Conservation (phyloP, 1,284 basidiomycete species). For the Apiotrichum gamsii region DNA sequence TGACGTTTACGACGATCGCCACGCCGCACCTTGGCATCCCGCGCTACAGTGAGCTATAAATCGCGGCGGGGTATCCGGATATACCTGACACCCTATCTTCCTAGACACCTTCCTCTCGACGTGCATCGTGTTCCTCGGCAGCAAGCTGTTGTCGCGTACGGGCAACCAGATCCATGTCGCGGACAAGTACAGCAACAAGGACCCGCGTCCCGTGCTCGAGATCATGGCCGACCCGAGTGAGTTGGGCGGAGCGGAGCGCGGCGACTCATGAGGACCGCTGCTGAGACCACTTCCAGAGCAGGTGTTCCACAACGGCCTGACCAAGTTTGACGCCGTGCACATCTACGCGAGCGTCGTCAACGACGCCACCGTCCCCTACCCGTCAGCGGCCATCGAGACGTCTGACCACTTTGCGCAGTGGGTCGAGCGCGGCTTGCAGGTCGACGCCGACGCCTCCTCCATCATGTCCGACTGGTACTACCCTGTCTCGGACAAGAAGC, state of each 20-base stretch:
- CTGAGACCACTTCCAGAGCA: constrained; percentile 50
- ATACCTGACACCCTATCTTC: not conserved
- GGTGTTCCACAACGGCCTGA: constrained; percentile 70
- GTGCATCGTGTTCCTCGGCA: constrained; percentile 58
- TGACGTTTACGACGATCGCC: constrained; percentile 40
- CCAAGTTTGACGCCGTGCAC: constrained; percentile 61
- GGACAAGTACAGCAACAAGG: constrained; percentile 63
- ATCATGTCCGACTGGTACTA: constrained; percentile 17
- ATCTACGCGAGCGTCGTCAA: constrained; percentile 81
- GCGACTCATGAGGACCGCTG: not conserved
- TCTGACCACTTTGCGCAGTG: constrained; percentile 63
- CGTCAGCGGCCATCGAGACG: constrained; percentile 65
- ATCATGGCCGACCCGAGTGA: constrained; percentile 79
- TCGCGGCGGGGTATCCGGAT: too few relatives aligned
- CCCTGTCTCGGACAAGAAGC: constrained; percentile 5
- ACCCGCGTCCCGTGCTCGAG: constrained; percentile 65
- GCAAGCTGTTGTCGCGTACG: constrained; percentile 69
- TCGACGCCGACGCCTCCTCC: constrained; percentile 51
- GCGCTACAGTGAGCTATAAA: constrained; percentile 29
- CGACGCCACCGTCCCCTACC: constrained; percentile 74
- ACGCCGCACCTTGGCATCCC: constrained; percentile 41
- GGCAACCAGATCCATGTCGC: constrained; percentile 72
- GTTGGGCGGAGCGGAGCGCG: constrained; percentile 30
- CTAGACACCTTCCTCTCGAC: constrained; percentile 55
- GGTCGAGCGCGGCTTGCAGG: constrained; percentile 55